Percentiles rank a stretch among this genome's conserved stretches.
Evolutionary conservation across 306 rosid genomes (phyloP).

Genomic region (Phaseolus lunatus): DNA sequence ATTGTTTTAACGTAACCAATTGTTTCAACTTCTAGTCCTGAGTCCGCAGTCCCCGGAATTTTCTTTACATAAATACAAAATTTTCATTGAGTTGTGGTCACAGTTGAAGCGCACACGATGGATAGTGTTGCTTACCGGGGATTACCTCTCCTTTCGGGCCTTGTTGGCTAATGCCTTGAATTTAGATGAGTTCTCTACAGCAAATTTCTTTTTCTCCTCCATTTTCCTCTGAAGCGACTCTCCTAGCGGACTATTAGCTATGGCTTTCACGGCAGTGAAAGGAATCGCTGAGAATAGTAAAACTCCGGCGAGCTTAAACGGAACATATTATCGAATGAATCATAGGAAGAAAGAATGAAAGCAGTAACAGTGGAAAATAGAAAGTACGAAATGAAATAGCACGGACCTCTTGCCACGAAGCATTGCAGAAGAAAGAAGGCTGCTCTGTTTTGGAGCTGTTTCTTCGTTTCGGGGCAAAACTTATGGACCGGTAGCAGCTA

Average conservation of each 20-base stretch:
- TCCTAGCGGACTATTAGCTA: constrained; percentile 91
- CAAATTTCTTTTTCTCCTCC: constrained; percentile 63
- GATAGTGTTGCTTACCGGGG: constrained; percentile 39
- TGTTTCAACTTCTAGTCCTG: background rate
- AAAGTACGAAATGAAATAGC: background rate
- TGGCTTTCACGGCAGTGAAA: constrained; percentile 84
- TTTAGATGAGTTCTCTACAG: constrained; percentile 59
- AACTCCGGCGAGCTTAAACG: constrained; percentile 82
- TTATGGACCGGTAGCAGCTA: background rate
- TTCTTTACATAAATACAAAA: background rate
- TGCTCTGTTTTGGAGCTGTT: constrained; percentile 11
- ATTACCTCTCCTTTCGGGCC: constrained; percentile 83
- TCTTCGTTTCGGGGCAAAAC: constrained; percentile 36
- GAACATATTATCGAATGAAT: background rate
- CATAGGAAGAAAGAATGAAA: background rate
- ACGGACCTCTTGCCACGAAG: constrained; percentile 94
- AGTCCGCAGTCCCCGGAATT: background rate
- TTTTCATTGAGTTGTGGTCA: background rate
- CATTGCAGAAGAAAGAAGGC: constrained; percentile 53
- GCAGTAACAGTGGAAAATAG: background rate
- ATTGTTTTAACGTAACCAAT: background rate
- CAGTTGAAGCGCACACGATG: background rate
- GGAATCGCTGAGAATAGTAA: constrained; percentile 88
- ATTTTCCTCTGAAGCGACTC: constrained; percentile 77
- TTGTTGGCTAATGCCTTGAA: constrained; percentile 59